Conservation (phyloP, 345 rosid species). For the Salix arbutifolia region DNA sequence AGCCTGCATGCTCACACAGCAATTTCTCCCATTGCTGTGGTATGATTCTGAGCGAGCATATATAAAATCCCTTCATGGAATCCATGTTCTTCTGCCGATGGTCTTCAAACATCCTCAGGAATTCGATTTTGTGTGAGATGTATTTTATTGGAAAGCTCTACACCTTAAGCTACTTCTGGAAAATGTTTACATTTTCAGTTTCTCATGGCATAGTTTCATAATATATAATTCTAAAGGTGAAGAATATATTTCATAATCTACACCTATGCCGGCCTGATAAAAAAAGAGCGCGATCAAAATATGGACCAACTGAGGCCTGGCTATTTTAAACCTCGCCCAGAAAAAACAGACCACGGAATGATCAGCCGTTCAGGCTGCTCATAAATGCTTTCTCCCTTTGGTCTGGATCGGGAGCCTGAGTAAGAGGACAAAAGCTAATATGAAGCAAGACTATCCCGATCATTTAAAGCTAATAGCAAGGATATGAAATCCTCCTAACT, state of each 20-base stretch:
- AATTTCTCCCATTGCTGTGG: neutral
- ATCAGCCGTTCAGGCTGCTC: too few relatives aligned
- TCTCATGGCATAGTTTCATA: neutral
- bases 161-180: neutral
- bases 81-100: neutral
- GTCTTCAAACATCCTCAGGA: neutral
- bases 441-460: too few relatives aligned
- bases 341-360: too few relatives aligned
- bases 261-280: neutral
- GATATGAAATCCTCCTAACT: too few relatives aligned
- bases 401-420: too few relatives aligned
- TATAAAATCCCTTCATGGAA: neutral
- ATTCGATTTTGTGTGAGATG: neutral
- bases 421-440: too few relatives aligned
- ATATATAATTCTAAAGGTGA: neutral
- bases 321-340: too few relatives aligned
- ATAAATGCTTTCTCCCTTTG: too few relatives aligned
- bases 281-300: too few relatives aligned
- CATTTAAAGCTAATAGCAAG: too few relatives aligned
- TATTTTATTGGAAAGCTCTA: neutral
- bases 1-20: neutral
- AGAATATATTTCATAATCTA: neutral
- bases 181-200: neutral
- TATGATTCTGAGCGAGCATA: too few relatives aligned
- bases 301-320: too few relatives aligned